Evolutionary conservation across 2,329 filamentous ascomycete genomes (phyloP), one percentile per base, ranked within the genome.

Genomic region (Fusarium sp.): DNA sequence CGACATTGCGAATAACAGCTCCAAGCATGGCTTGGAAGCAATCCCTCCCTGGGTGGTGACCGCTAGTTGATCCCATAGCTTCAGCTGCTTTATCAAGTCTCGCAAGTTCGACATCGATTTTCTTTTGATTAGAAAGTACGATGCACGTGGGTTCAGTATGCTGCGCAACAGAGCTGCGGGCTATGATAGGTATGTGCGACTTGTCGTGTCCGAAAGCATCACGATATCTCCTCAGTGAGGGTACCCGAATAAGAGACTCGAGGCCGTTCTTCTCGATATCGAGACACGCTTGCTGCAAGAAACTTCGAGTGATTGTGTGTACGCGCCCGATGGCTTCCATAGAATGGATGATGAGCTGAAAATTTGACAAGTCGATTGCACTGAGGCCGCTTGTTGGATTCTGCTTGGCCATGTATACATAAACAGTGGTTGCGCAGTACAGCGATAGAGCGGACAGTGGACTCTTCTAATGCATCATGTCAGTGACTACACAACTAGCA

Each of bases 351-450:
- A 97, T 80, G 65, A 94, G 92, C 69, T 94, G 88, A 6, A 97
- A 81, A 44, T 83, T 84, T 8, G 77, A 75, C 8, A 74, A 65
- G 39, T 80, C 72, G 5, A 72, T 68, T 15, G 79, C 80, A 69
- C 82, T 86, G 67, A 83, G 85, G 67, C 79, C 82, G 65, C 88
- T 84, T 9, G 85, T 79, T 1, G 88, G 86, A 42, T 86, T 80
- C 19, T 87, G 87, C 70, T 90, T 91, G 28, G 92, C 83, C 62
- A 92, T 88, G 67, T 95, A 89, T 1, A 95, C 85, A 64, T 93
- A 96, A 0, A 96, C 92, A 1, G 92, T 88, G 4, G 89, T 88
- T 13, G 93, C 91, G 34, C 93, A 91, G 71, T 96, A 97, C 15
- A 97, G 79, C 50, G 92, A 93, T 66, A 97, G 88, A 0, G 92